phyloP scores from a whole-genome alignment of 2,329 filamentous ascomycete genomes.

The Phyllosticta citrichinensis region DNA sequence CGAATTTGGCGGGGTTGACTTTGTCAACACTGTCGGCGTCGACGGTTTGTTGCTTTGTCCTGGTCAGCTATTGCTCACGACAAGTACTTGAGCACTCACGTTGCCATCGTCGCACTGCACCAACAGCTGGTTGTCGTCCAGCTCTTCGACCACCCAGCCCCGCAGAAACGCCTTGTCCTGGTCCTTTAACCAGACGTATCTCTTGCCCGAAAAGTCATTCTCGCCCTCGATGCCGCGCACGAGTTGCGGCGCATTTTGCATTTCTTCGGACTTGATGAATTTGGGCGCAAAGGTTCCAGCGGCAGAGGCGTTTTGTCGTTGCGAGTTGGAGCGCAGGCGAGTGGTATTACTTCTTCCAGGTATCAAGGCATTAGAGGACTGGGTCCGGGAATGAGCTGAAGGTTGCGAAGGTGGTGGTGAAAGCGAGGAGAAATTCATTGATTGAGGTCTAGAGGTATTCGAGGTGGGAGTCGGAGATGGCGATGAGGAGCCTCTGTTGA shows the following conservation, averaged over 20 bases:
- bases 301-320: conserved; percentile 49
- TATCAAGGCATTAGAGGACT: conserved; percentile 40
- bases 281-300: conserved; percentile 88
- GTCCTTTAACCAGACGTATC: conserved; percentile 96
- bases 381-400: conserved; percentile 54
- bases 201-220: conserved; percentile 96
- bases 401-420: conserved; percentile 32
- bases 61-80: neutral
- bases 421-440: conserved; percentile 57
- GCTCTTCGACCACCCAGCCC: conserved; percentile 82
- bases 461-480: conserved; percentile 45
- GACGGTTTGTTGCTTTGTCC: conserved; percentile 67
- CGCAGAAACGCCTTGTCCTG: conserved; percentile 79
- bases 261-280: conserved; percentile 84
- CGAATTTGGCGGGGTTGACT: conserved; percentile 98
- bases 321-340: conserved; percentile 50
- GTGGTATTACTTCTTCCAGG: conserved; percentile 26
- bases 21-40: conserved; percentile 87
- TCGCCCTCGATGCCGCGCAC: conserved; percentile 79
- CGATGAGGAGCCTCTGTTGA: conserved; percentile 56
- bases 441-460: conserved; percentile 57
- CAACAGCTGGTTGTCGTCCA: conserved; percentile 56
- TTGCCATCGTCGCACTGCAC: conserved; percentile 92
- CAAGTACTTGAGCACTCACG: conserved; percentile 41
- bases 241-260: conserved; percentile 47